Evolutionary conservation across 108 stramenopile genomes (phyloP).

Genomic region (Cyclostephanos tholiformis): DNA sequence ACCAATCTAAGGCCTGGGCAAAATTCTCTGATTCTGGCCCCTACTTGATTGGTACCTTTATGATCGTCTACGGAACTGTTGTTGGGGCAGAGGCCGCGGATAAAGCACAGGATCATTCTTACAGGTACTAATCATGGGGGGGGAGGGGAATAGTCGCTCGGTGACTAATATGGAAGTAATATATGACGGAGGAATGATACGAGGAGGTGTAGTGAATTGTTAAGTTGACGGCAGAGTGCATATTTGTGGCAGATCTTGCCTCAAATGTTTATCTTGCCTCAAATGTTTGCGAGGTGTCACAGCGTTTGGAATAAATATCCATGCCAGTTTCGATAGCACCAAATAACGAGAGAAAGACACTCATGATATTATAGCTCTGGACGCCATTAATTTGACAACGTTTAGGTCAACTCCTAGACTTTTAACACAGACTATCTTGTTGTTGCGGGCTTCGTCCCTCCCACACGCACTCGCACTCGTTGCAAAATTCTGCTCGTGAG

Average conservation of each 20-base stretch:
- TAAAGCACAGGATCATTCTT: slow-evolving; percentile 51
- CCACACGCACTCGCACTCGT: slow-evolving; percentile 25
- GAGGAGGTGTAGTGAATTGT: not conserved
- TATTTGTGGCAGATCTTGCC: too few species aligned
- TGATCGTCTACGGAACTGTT: slow-evolving; percentile 50
- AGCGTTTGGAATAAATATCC: too few species aligned
- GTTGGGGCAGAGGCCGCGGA: slow-evolving; percentile 45
- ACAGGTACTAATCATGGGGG: slow-evolving; percentile 45
- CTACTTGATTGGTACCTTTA: slow-evolving; percentile 40
- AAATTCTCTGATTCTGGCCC: slow-evolving; percentile 56
- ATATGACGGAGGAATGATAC: not conserved
- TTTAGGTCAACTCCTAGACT: too few species aligned
- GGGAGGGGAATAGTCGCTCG: not conserved
- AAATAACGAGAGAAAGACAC: too few species aligned
- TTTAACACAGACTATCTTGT: not conserved
- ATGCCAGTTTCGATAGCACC: too few species aligned
- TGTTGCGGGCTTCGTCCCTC: slow-evolving; percentile 4
- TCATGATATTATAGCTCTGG: too few species aligned
- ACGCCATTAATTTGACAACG: too few species aligned
- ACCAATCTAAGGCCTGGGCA: slow-evolving; percentile 37
- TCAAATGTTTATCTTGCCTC: too few species aligned
- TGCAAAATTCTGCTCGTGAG: slow-evolving; percentile 28
- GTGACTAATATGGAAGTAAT: not conserved
- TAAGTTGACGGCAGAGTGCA: not conserved
- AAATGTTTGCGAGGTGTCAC: too few species aligned